Conservation (phyloP, 192 early-diverging fungal species). For the Thamnidium elegans region DNA sequence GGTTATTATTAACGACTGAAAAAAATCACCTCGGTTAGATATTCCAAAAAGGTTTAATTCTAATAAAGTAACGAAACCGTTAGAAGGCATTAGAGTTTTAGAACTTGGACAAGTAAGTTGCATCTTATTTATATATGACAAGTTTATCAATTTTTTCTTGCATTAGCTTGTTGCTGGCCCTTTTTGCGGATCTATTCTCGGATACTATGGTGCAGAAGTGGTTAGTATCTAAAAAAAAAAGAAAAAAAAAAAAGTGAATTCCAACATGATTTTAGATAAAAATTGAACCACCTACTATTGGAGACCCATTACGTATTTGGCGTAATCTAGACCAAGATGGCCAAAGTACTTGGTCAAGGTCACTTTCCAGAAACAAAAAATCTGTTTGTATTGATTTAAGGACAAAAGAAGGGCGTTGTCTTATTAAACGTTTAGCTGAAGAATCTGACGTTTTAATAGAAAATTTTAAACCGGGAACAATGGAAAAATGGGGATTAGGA, state of each 20-base stretch:
- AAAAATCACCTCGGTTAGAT: too few species aligned
- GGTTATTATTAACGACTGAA: too few species aligned
- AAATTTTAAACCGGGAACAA: conserved; percentile 51
- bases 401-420: conserved; percentile 36
- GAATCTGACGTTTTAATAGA: conserved; percentile 50
- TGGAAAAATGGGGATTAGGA: conserved; percentile 57
- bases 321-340: conserved; percentile 44
- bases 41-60: not conserved
- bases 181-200: conserved; percentile 49
- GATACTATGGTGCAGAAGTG: conserved; percentile 49
- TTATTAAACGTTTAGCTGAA: conserved; percentile 32
- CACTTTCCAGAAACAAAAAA: conserved; percentile 47
- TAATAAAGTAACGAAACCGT: conserved; percentile 22
- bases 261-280: conserved; percentile 33
- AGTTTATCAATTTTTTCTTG: not conserved
- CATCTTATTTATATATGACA: not conserved
- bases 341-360: conserved; percentile 46
- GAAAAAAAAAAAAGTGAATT: not conserved
- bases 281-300: conserved; percentile 42
- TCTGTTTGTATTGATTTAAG: conserved; percentile 44
- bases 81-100: conserved; percentile 40
- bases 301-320: conserved; percentile 48
- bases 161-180: conserved; percentile 47
- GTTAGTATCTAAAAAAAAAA: conserved; percentile 19
- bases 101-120: conserved; percentile 43